Evolutionary conservation across 139 green algal genomes (phyloP).

Genomic region (Closterium sp.): DNA sequence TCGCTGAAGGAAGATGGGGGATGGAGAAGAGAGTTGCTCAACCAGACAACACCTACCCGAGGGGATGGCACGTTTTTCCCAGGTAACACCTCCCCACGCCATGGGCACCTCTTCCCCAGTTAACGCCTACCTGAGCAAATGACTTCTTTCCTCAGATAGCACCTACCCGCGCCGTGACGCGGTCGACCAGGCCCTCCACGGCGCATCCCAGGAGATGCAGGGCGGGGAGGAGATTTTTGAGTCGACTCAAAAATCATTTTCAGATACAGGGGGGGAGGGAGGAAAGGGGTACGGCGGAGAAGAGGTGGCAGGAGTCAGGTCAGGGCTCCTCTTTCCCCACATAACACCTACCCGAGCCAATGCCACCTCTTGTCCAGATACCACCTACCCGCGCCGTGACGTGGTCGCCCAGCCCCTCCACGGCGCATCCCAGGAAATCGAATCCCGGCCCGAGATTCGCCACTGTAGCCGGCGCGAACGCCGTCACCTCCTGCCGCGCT

Average conservation of each 20-base stretch:
- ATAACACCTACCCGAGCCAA: background rate
- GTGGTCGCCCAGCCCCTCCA: conserved; percentile 87
- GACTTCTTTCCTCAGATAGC: background rate
- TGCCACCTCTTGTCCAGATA: background rate
- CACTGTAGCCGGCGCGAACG: conserved; percentile 92
- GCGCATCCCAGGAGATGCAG: conserved; percentile 98
- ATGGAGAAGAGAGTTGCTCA: too few species aligned
- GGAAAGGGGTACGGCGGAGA: too few species aligned
- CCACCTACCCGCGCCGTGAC: conserved; percentile 61
- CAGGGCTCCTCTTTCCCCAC: too few species aligned
- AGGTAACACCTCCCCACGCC: too few species aligned
- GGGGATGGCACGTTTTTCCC: too few species aligned
- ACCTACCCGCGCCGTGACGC: conserved; percentile 62
- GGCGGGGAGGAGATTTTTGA: too few species aligned
- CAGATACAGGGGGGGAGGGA: too few species aligned
- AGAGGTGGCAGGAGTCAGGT: too few species aligned
- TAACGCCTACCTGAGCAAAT: too few species aligned
- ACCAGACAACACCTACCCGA: too few species aligned
- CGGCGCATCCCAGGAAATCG: conserved; percentile 95
- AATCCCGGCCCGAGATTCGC: conserved; percentile 96
- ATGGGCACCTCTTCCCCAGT: too few species aligned
- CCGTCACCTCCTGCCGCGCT: conserved; percentile 39
- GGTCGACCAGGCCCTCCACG: conserved; percentile 86
- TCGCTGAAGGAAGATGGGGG: background rate
- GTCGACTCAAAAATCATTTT: too few species aligned